Evolutionary conservation across 148 eudicot species (phyloP).

Genomic region (Selenicereus undatus): DNA sequence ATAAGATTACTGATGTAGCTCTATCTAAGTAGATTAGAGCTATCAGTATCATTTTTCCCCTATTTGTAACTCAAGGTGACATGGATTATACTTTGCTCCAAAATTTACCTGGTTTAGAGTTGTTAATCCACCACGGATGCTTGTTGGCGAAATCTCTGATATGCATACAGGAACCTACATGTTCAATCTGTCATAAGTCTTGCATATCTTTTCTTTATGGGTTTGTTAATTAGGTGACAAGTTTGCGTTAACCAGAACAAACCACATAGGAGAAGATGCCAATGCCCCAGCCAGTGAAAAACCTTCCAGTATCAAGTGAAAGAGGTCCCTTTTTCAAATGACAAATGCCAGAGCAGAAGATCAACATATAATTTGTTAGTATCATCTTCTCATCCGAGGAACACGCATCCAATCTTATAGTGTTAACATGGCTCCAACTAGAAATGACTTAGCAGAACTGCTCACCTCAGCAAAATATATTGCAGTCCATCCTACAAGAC

Average conservation of each 20-base stretch:
- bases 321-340: conserved; percentile 34
- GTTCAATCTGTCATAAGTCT: not conserved
- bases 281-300: conserved; percentile 69
- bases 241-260: conserved; percentile 8
- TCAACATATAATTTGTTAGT: too few relatives aligned
- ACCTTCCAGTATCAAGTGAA: conserved; percentile 54
- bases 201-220: not conserved
- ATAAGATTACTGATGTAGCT: too few relatives aligned
- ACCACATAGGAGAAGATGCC: conserved; percentile 79
- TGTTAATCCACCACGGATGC: conserved; percentile 62
- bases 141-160: conserved; percentile 67
- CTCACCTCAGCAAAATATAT: conserved; percentile 62
- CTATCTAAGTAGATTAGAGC: too few relatives aligned
- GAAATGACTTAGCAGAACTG: not conserved
- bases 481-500: conserved; percentile 63
- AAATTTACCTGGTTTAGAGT: conserved; percentile 54
- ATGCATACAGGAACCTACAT: conserved; percentile 59
- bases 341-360: not conserved
- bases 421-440: not conserved
- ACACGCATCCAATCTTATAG: too few relatives aligned
- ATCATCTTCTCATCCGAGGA: too few relatives aligned
- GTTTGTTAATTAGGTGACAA: not conserved
- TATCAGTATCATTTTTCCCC: too few relatives aligned
- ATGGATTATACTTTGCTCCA: too few relatives aligned
- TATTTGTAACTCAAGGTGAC: too few relatives aligned